Evolutionary conservation across 2,329 filamentous ascomycete species (phyloP).

Genomic region (Aureobasidium sp.): DNA sequence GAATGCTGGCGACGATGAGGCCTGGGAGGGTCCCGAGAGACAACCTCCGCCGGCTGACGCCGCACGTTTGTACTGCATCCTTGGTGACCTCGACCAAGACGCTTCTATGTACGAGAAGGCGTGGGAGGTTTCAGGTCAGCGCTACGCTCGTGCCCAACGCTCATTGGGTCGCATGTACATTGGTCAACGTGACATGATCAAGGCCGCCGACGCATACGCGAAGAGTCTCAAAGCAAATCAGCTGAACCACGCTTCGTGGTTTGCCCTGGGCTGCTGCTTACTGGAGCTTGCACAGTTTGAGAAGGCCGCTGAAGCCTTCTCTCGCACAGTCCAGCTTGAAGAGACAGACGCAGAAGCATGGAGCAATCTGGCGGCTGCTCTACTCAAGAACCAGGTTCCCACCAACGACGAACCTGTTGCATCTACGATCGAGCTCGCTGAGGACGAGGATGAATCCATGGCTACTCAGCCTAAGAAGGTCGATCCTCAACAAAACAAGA

Average conservation of each 20-base stretch:
- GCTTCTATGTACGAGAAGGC: conserved; percentile 71
- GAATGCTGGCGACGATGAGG: conserved; percentile 33
- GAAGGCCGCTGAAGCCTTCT: conserved; percentile 76
- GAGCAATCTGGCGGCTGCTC: conserved; percentile 84
- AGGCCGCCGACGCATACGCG: conserved; percentile 69
- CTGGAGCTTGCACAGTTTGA: conserved; percentile 70
- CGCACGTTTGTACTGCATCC: conserved; percentile 81
- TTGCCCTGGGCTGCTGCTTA: conserved; percentile 79
- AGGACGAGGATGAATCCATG: conserved; percentile 32
- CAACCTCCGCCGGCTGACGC: conserved; percentile 71
- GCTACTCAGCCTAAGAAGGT: conserved; percentile 19
- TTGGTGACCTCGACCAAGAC: conserved; percentile 80
- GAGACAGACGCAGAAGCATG: conserved; percentile 87
- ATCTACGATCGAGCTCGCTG: conserved; percentile 6
- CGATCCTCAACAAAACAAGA: conserved; percentile 52
- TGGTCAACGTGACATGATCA: conserved; percentile 55
- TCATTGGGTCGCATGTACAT: conserved; percentile 77
- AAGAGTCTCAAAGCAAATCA: conserved; percentile 73
- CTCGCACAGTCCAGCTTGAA: conserved; percentile 73
- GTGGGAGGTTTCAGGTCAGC: conserved; percentile 74
- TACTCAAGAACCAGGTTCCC: conserved; percentile 42
- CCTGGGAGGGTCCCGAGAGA: conserved; percentile 61
- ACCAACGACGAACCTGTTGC: conserved; percentile 10
- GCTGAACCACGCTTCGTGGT: conserved; percentile 79
- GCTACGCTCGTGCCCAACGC: conserved; percentile 81